These are phyloP conservation scores for Dryas octopetala DNA, from an alignment of 306 rosid species.

Conservation along the genomic window DNA sequence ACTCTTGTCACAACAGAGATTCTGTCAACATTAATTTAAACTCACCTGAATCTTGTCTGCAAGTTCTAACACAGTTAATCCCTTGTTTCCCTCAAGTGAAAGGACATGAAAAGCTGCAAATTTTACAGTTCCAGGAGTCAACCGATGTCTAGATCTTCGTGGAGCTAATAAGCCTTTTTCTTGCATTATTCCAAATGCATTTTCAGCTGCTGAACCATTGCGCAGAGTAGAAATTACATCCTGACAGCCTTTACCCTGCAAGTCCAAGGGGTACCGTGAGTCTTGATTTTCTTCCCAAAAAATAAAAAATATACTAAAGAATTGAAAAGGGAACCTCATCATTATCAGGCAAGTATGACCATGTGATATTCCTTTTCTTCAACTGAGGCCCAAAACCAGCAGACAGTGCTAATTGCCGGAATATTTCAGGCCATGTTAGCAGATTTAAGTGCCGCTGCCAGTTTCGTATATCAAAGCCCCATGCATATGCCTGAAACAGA, in stretches of 20 bases:
- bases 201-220: slow-evolving; percentile 96
- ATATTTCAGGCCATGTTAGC: slow-evolving; percentile 93
- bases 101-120: slow-evolving; percentile 99
- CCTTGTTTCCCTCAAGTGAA: slow-evolving; percentile 91
- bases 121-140: slow-evolving; percentile 98
- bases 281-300: background rate
- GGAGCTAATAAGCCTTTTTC: slow-evolving; percentile 92
- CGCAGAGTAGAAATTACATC: slow-evolving; percentile 88
- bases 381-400: slow-evolving; percentile 94
- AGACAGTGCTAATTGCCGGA: slow-evolving; percentile 86
- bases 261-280: slow-evolving; percentile 17
- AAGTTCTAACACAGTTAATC: slow-evolving; percentile 86
- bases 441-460: slow-evolving; percentile 95
- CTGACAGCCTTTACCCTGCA: slow-evolving; percentile 72
- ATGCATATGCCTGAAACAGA: slow-evolving; percentile 72
- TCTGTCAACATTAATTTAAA: background rate
- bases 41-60: slow-evolving; percentile 98
- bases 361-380: slow-evolving; percentile 63
- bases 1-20: slow-evolving; percentile 9
- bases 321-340: slow-evolving; percentile 59
- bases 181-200: slow-evolving; percentile 90
- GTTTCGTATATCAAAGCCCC: slow-evolving; percentile 97
- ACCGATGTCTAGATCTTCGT: slow-evolving; percentile 88
- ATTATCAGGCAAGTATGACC: slow-evolving; percentile 70
- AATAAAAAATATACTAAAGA: background rate